A percentile compares a stretch with the other conserved stretches of the same genome.
These are phyloP conservation scores for Naganishia sp. DNA, from an alignment of 1,284 basidiomycete genomes.

Conservation along the genomic window DNA sequence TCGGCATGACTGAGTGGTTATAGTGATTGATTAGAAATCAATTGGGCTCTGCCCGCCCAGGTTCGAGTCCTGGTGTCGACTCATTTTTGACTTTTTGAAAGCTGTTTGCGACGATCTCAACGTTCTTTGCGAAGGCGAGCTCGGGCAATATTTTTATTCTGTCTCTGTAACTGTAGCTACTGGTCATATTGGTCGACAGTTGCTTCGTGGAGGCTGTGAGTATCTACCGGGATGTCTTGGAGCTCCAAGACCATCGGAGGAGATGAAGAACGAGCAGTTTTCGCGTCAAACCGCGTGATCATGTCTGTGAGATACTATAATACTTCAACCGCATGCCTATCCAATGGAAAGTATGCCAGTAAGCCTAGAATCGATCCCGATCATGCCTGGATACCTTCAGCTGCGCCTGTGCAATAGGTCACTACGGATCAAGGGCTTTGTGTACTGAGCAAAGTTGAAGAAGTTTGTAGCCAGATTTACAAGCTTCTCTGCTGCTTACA, in stretches of 20 bases:
- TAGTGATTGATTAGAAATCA: slow-evolving; percentile 32
- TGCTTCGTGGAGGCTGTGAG: no score
- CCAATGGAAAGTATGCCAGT: no score
- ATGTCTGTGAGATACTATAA: background rate
- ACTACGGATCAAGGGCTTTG: no score
- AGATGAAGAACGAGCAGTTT: background rate
- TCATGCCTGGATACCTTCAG: no score
- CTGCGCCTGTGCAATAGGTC: no score
- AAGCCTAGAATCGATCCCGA: no score
- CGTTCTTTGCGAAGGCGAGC: background rate
- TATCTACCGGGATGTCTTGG: no score
- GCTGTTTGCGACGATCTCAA: background rate
- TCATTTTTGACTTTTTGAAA: slow-evolving; percentile 7
- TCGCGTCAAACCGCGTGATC: background rate
- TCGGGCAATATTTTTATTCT: background rate
- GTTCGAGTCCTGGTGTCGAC: slow-evolving; percentile 30
- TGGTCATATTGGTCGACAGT: no score
- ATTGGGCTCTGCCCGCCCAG: slow-evolving; percentile 31
- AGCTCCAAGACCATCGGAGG: background rate
- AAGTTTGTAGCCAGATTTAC: no score
- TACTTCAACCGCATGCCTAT: background rate
- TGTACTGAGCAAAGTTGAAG: no score
- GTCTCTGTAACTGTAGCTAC: no score
- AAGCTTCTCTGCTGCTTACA: no score
- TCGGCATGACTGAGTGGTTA: slow-evolving; percentile 31